Conservation (phyloP, 441 rosid species). For the Aleurites moluccanus region DNA sequence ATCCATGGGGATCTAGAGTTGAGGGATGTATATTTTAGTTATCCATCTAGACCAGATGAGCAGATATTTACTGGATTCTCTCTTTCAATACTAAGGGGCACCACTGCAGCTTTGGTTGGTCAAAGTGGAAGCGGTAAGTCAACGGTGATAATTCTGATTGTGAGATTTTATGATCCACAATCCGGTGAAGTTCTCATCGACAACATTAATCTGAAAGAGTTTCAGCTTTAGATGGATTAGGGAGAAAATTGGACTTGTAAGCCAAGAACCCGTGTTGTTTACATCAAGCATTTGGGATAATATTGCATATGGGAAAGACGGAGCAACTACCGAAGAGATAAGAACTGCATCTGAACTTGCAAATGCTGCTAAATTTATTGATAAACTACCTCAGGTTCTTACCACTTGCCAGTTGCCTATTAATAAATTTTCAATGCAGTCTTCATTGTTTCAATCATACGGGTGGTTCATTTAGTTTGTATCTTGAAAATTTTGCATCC, state of each 20-base stretch:
- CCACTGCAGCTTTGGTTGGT: slow-evolving; percentile 74
- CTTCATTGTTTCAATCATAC: no score
- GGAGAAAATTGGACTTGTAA: slow-evolving; percentile 71
- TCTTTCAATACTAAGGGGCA: slow-evolving; percentile 52
- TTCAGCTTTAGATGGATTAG: slow-evolving; percentile 79
- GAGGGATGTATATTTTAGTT: slow-evolving; percentile 57
- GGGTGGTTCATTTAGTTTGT: background rate
- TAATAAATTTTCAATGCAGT: no score
- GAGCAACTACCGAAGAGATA: slow-evolving; percentile 62
- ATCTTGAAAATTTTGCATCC: background rate
- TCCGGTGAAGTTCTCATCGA: slow-evolving; percentile 70
- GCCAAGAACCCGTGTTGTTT: slow-evolving; percentile 83
- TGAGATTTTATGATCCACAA: slow-evolving; percentile 78
- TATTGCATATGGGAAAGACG: slow-evolving; percentile 68
- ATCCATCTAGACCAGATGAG: slow-evolving; percentile 72
- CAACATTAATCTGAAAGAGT: slow-evolving; percentile 59
- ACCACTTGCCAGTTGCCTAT: background rate
- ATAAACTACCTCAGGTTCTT: slow-evolving; percentile 72
- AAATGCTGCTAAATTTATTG: slow-evolving; percentile 74
- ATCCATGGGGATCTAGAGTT: slow-evolving; percentile 61
- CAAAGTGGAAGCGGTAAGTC: slow-evolving; percentile 93
- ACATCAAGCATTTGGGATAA: slow-evolving; percentile 67
- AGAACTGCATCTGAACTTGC: slow-evolving; percentile 66
- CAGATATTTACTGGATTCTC: slow-evolving; percentile 73
- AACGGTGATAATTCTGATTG: slow-evolving; percentile 66